phyloP scores from a whole-genome alignment of 1,284 basidiomycete genomes.

The Caloboletus firmus region DNA sequence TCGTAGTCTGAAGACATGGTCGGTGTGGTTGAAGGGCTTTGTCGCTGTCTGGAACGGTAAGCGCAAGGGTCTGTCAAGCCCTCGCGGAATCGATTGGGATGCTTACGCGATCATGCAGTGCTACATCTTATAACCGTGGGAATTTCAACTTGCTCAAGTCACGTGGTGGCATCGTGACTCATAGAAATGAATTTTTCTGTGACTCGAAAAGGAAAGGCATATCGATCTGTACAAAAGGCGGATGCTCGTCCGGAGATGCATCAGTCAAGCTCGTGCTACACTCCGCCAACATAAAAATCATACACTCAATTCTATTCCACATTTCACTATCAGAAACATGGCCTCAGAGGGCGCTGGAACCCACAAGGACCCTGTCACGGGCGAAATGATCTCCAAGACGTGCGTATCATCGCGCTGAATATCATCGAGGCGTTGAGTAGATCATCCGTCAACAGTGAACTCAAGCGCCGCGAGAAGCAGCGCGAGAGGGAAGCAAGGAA shows the following conservation, averaged over 20 bases:
- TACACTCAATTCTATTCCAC: slow-evolving; percentile 6
- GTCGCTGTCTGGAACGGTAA: slow-evolving; percentile 20
- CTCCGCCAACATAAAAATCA: slow-evolving; percentile 12
- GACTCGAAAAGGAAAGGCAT: slow-evolving; percentile 31
- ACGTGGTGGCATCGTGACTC: slow-evolving; percentile 7
- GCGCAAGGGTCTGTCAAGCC: slow-evolving; percentile 11
- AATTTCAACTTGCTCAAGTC: not conserved
- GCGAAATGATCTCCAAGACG: slow-evolving; percentile 95
- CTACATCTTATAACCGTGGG: slow-evolving; percentile 13
- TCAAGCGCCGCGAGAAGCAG: slow-evolving; percentile 88
- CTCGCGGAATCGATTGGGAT: slow-evolving; percentile 33
- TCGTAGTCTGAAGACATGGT: slow-evolving; percentile 75
- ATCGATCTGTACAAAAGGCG: slow-evolving; percentile 28
- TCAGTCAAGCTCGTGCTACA: slow-evolving; percentile 11
- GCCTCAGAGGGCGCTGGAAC: slow-evolving; percentile 50
- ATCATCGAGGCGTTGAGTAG: slow-evolving; percentile 24
- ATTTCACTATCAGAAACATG: slow-evolving; percentile 41
- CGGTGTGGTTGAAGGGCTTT: slow-evolving; percentile 1
- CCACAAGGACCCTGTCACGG: slow-evolving; percentile 87
- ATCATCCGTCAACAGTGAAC: slow-evolving; percentile 60
- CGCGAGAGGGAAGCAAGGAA: slow-evolving; percentile 84
- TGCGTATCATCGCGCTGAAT: slow-evolving; percentile 43
- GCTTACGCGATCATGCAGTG: slow-evolving; percentile 30
- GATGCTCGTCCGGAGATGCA: slow-evolving; percentile 31
- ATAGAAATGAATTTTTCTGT: slow-evolving; percentile 17